phyloP scores from a whole-genome alignment of 371 early-diverging fungal species.

The Funneliformis caledonium region DNA sequence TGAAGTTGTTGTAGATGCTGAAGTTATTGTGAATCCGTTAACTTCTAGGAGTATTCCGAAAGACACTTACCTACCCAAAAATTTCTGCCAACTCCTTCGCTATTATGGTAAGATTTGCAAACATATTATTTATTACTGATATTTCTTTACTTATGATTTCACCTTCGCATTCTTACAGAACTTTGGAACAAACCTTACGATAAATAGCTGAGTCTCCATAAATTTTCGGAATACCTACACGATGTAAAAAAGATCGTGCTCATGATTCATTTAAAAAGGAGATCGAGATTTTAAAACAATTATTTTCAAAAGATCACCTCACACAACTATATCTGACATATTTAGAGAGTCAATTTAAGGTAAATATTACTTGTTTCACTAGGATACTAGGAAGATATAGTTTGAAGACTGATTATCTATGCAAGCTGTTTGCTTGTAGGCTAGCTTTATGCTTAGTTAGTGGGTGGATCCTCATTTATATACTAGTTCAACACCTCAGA shows the following conservation, averaged over 20 bases:
- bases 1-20: not conserved
- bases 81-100: not conserved
- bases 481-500: not conserved
- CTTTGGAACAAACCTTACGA: slow-evolving; percentile 18
- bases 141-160: slow-evolving; percentile 11
- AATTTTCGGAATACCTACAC: slow-evolving; percentile 17
- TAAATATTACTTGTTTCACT: slow-evolving; percentile 8
- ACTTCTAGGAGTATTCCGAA: not conserved
- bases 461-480: too few species aligned
- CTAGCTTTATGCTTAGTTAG: not conserved
- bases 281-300: not conserved
- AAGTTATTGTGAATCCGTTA: not conserved
- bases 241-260: slow-evolving; percentile 18
- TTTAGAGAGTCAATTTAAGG: slow-evolving; percentile 21
- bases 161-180: slow-evolving; percentile 26
- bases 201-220: slow-evolving; percentile 14
- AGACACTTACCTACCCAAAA: not conserved
- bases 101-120: slow-evolving; percentile 16
- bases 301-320: slow-evolving; percentile 7
- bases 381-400: slow-evolving; percentile 4
- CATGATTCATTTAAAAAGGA: slow-evolving; percentile 24
- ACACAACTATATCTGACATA: not conserved
- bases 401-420: slow-evolving; percentile 24
- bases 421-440: slow-evolving; percentile 12
- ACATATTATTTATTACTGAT: slow-evolving; percentile 20